A percentile compares a stretch with the other conserved stretches of the same genome.
Conservation (phyloP, 768 basidiomycete species). For the Leccinum olivaceopallidum region DNA sequence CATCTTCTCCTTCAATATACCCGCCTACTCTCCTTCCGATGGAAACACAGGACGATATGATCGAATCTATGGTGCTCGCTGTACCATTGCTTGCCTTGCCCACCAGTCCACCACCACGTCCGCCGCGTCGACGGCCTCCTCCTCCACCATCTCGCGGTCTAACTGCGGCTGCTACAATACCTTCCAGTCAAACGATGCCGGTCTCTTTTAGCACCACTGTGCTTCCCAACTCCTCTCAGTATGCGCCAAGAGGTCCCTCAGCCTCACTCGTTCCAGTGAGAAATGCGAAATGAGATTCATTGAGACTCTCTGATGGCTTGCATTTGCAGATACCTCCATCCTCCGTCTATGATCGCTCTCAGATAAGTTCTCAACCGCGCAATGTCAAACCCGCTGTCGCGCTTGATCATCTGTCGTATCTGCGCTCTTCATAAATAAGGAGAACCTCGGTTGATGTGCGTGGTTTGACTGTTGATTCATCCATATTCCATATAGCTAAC, state of each 20-base stretch:
- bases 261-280: constrained; percentile 4
- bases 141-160: constrained; percentile 5
- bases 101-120: constrained; percentile 15
- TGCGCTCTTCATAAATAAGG: not conserved
- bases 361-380: not conserved
- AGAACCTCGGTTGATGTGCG: constrained; percentile 5
- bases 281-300: not conserved
- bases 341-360: not conserved
- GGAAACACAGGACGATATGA: constrained; percentile 13
- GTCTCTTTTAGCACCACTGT: constrained; percentile 1
- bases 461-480: constrained; percentile 1
- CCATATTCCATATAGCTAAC: constrained; percentile 10
- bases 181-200: not conserved
- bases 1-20: constrained; percentile 53
- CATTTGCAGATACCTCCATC: not conserved
- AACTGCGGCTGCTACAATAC: not conserved
- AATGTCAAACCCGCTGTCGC: not conserved
- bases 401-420: not conserved
- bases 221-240: constrained; percentile 24
- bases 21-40: constrained; percentile 43
- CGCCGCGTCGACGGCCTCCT: constrained; percentile 21
- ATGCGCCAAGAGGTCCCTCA: constrained; percentile 27
- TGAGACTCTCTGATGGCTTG: not conserved
- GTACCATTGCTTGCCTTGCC: constrained; percentile 1
- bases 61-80: constrained; percentile 21